Base-by-base conservation (phyloP, 169 alveolate species). In the Plasmodium ovale region DNA sequence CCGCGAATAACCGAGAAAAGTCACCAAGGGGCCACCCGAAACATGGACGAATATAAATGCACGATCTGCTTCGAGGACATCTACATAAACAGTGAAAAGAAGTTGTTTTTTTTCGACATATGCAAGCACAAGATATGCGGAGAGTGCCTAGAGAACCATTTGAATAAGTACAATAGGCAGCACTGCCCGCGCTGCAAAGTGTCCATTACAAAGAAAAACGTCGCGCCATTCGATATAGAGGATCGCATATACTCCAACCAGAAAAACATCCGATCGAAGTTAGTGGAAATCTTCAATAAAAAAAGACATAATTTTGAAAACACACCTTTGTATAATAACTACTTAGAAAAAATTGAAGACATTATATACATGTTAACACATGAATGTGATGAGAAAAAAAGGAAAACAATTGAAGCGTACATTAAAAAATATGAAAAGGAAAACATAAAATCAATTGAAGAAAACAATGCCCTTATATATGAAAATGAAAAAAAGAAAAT, bases 251-350 rank as follows among this genome's bases (percentile, higher is more conserved):
- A 79, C 29, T 42, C 54, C 3, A 79, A 79, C 23, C 89, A 79
- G 29, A 79, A 79, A 65, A 79, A 64, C 31, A 67, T 79, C 23
- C 6, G 89, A 42, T 65, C 74, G 4, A 71, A 87, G 19, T 65
- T 91, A 47, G 35, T 37, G 6, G 87, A 69, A 79, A 94, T 94
- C 27, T 94, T 90, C 88, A 94, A 94, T 65, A 92, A 92, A 65
- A 92, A 91, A 47, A 87, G 96, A 64, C 65, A 79, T 59, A 94
- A 94, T 68, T 94, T 92, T 87, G 89, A 92, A 79, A 89, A 44
- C 58, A 94, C 96, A 4, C 96, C 96, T 1, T 92, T 87, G 69
- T 94, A 94, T 59, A 84, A 94, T 77, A 87, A 71, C 59, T 94
- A 88, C 68, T 87, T 94, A 68, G 96, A 94, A 74, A 87, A 92